Conservation (phyloP, 495 filamentous ascomycete species). For the Aspergillus kassunensis region DNA sequence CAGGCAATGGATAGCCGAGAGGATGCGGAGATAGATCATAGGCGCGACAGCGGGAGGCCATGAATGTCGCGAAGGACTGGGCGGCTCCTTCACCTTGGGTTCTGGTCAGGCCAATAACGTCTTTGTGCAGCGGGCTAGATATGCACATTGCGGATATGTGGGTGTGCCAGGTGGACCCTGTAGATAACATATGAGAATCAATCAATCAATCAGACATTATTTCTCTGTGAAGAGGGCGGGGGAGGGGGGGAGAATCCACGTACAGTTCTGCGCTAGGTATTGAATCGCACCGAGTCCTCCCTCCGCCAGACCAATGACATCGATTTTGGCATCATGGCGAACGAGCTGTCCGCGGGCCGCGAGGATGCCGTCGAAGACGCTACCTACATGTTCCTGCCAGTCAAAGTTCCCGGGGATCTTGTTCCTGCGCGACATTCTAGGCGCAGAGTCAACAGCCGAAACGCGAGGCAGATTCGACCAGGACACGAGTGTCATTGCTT, state of each 20-base stretch:
- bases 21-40: conserved; percentile 53
- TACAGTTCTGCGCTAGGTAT: conserved; percentile 58
- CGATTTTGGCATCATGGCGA: conserved; percentile 45
- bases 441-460: conserved; percentile 46
- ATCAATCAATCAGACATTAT: too few species aligned
- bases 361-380: conserved; percentile 61
- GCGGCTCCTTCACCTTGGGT: conserved; percentile 7
- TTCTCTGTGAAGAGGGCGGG: too few species aligned
- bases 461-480: conserved; percentile 53
- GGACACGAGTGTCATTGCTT: conserved; percentile 49
- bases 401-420: conserved; percentile 50
- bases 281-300: conserved; percentile 47
- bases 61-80: conserved; percentile 32
- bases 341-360: conserved; percentile 32
- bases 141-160: conserved; percentile 34
- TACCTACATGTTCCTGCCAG: conserved; percentile 52
- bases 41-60: conserved; percentile 53
- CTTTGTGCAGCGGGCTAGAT: conserved; percentile 29
- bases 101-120: conserved; percentile 14
- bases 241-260: conserved; percentile 9
- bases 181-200: not conserved
- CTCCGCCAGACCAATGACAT: conserved; percentile 63
- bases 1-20: conserved; percentile 45
- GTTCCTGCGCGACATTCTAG: conserved; percentile 43
- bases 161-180: conserved; percentile 34